Conservation (phyloP, 2,329 filamentous ascomycete genomes). For the Hyphodiscus sp. region DNA sequence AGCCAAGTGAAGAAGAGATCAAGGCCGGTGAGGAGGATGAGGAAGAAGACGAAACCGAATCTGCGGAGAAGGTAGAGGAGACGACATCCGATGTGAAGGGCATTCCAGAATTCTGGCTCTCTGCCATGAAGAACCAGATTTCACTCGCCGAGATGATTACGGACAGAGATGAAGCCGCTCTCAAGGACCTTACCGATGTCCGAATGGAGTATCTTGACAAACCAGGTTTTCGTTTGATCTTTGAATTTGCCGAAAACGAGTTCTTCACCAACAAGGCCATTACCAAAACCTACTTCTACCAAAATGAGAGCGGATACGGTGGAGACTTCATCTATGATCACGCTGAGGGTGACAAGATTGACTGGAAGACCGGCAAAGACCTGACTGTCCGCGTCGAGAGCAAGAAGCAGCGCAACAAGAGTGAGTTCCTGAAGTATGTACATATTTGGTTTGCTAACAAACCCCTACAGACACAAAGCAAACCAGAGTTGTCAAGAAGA, state of each 20-base stretch:
- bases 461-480: constrained; percentile 81
- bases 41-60: constrained; percentile 45
- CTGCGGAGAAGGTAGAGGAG: constrained; percentile 44
- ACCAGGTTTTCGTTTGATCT: constrained; percentile 96
- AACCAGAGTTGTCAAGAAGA: constrained; percentile 98
- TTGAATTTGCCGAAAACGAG: constrained; percentile 91
- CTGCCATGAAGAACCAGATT: constrained; percentile 99
- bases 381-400: constrained; percentile 91
- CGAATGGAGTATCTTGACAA: constrained; percentile 99
- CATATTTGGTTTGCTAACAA: neutral
- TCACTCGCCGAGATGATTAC: constrained; percentile 98
- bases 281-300: constrained; percentile 98
- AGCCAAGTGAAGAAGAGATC: constrained; percentile 84
- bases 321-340: constrained; percentile 99
- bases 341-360: constrained; percentile 94
- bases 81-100: constrained; percentile 53
- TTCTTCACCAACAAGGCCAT: constrained; percentile 97
- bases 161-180: constrained; percentile 88
- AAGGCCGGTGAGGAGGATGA: constrained; percentile 78
- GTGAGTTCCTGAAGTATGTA: constrained; percentile 46
- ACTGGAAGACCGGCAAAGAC: constrained; percentile 92
- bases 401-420: constrained; percentile 99
- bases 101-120: constrained; percentile 99
- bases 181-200: constrained; percentile 85
- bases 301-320: constrained; percentile 96